Base-by-base conservation (phyloP, 768 basidiomycete genomes). In the Psilocybe subaeruginosa region DNA sequence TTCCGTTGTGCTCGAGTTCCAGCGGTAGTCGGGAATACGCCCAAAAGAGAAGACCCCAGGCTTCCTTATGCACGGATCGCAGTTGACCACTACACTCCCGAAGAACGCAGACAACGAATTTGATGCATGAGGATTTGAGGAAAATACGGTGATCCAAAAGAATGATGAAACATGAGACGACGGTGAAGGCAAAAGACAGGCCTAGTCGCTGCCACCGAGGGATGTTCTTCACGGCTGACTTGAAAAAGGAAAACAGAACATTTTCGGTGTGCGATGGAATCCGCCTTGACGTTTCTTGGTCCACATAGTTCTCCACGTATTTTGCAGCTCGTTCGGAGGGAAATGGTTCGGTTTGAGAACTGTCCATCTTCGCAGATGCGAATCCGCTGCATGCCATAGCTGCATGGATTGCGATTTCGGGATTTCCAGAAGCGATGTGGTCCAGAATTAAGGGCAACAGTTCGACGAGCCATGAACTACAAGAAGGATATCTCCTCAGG, bases 1-100 rank as follows among this genome's bases (percentile, higher is more conserved):
- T 55, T 2, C 62, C 67, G 11, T 64, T 19, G 3, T 58, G 59
- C 3, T 60, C 59, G 23, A 39, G 55, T 16, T 47, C 61, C 8
- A 17, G 27, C 11, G 77, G 74, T 49, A 86, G 66, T 16, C 76
- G 77, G 17, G 78, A 71, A 60, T 82, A 86, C 1, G 81, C 78
- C 86, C 87, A 88, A 19, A 88, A 71, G 29, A 88, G 73, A 54
- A 82, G 78, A 54, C 74, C 77, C 86, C 86, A 89, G 19, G 82
- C 30, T 48, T 64, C 66, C 3, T 65, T 47, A 27, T 70, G 70
- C 9, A 57, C 33, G 23, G 51, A 3, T 2, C 56, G 54, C 8
- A 64, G 54, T 39, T 64, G 65, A 9, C 52, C 50, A 6, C 48
- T 56, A 17, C 53, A 58, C 56, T 52, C 54, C 3, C 48, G 50